Conservation (phyloP, 768 basidiomycete species). For the Russula earlei region DNA sequence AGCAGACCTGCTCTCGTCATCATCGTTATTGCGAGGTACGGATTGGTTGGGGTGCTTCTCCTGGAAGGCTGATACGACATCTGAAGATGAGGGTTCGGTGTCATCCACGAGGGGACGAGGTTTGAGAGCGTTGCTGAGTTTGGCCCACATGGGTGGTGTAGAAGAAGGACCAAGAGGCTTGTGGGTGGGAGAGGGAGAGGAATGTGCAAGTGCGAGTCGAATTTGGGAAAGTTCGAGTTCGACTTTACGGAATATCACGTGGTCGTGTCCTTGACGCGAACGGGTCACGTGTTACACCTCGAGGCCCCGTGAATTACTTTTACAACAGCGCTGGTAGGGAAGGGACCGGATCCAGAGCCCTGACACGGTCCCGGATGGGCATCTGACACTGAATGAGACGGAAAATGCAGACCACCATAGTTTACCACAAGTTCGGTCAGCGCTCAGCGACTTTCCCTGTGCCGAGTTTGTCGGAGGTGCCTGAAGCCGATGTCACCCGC, state of each 20-base stretch:
- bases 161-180: neutral
- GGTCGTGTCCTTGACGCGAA: slow-evolving; percentile 8
- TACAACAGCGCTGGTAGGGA: too few species aligned
- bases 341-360: too few species aligned
- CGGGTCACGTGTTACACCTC: slow-evolving; percentile 7
- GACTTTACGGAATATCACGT: slow-evolving; percentile 14
- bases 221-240: slow-evolving; percentile 8
- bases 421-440: too few species aligned
- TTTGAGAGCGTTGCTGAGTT: slow-evolving; percentile 15
- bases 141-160: slow-evolving; percentile 16
- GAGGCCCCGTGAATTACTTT: too few species aligned
- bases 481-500: too few species aligned
- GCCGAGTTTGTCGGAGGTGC: too few species aligned
- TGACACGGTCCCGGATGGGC: too few species aligned
- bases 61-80: slow-evolving; percentile 7
- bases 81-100: neutral
- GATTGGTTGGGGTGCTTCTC: slow-evolving; percentile 16
- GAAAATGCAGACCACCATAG: too few species aligned
- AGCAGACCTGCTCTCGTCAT: slow-evolving; percentile 2
- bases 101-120: slow-evolving; percentile 10
- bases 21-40: slow-evolving; percentile 3
- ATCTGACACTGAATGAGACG: too few species aligned
- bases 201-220: slow-evolving; percentile 1
- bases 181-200: neutral
- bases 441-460: too few species aligned